Percentiles rank a stretch among this genome's conserved stretches.
These are phyloP conservation scores for Alternaria atra DNA, from an alignment of 2,329 filamentous ascomycete species.

Conservation along the genomic window DNA sequence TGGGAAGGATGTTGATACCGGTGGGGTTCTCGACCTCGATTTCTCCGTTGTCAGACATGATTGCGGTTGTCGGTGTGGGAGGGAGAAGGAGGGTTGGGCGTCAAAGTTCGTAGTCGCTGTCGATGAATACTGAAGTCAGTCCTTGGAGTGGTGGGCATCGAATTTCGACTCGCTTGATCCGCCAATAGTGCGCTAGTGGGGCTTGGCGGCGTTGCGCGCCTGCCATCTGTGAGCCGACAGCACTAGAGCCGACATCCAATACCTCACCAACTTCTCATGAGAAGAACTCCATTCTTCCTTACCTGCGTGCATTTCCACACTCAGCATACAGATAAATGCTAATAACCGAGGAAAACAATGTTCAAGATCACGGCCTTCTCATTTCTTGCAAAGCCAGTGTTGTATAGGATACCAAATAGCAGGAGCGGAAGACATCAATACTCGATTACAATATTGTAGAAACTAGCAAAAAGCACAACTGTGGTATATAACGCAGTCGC, in stretches of 20 bases:
- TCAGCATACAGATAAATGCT: rapidly evolving
- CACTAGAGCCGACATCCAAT: background rate
- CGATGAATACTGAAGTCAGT: conserved; percentile 22
- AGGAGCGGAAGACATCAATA: background rate
- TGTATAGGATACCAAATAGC: background rate
- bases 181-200: conserved; percentile 21
- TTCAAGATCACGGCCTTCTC: background rate
- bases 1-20: conserved; percentile 84
- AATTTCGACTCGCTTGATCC: conserved; percentile 24
- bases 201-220: conserved; percentile 25
- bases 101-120: conserved; percentile 43
- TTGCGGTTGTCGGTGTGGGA: conserved; percentile 42
- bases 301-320: too few species aligned
- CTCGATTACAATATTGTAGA: conserved; percentile 9
- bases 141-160: conserved; percentile 20
- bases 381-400: background rate
- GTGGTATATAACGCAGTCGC: conserved; percentile 38
- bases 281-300: background rate
- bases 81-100: conserved; percentile 33
- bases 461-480: conserved; percentile 20
- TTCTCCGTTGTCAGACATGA: conserved; percentile 91
- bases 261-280: background rate
- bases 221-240: background rate
- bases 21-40: conserved; percentile 85
- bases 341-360: rapidly evolving